phyloP scores from a whole-genome alignment of 176 grass and related monocot genomes.

The Cymbopogon citratus region DNA sequence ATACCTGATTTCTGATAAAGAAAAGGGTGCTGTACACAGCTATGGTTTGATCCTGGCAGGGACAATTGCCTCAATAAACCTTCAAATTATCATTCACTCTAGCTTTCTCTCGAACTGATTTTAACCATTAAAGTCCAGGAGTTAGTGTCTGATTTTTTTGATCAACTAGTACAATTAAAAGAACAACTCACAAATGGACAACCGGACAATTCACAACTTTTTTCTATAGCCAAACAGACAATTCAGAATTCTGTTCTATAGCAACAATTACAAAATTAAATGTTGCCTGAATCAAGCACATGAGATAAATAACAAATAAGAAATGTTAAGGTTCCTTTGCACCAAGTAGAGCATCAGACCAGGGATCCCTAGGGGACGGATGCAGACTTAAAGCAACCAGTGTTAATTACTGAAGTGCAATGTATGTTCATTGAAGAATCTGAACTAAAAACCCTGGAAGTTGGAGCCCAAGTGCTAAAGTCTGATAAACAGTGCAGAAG shows the following conservation, averaged over 20 bases:
- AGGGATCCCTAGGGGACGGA: neutral
- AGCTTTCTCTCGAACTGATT: neutral
- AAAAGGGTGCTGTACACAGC: neutral
- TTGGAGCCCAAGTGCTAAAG: neutral
- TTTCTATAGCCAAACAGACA: no score
- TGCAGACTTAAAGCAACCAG: neutral
- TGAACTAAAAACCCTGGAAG: neutral
- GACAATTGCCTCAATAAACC: neutral
- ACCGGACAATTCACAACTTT: no score
- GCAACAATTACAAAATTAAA: no score
- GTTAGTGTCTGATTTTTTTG: no score
- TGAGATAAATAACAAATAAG: no score
- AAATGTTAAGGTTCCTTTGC: no score
- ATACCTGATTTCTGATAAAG: neutral
- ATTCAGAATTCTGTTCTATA: no score
- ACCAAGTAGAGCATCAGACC: no score
- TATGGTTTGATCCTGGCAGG: neutral
- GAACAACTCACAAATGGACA: no score
- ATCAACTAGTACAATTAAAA: no score
- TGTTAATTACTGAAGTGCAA: neutral
- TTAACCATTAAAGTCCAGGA: neutral
- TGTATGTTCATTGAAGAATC: neutral
- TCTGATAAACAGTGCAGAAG: neutral
- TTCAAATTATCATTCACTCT: neutral
- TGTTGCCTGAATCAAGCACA: no score